These are phyloP conservation scores for Podaxis sp. DNA, from an alignment of 768 basidiomycete genomes.

Conservation along the genomic window DNA sequence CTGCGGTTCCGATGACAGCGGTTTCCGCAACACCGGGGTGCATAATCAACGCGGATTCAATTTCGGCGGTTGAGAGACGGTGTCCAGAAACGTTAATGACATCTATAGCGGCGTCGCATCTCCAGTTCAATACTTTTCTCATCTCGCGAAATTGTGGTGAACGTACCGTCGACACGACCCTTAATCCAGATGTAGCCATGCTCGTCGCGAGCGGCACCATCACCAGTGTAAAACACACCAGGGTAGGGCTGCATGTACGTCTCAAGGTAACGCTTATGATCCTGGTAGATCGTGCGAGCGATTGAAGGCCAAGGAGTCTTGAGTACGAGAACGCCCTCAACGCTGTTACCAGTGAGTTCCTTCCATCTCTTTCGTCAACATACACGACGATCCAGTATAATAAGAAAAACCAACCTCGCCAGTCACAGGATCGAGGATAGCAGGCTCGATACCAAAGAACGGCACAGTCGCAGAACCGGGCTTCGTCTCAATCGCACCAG, in stretches of 20 bases:
- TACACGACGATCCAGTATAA: not conserved
- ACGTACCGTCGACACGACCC: constrained; percentile 87
- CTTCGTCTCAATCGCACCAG: constrained; percentile 94
- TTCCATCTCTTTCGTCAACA: constrained; percentile 18
- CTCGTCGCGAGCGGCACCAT: constrained; percentile 91
- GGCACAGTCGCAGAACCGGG: constrained; percentile 96
- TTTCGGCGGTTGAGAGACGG: constrained; percentile 95
- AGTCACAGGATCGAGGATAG: constrained; percentile 80
- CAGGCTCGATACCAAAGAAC: constrained; percentile 93
- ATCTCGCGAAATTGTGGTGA: not conserved
- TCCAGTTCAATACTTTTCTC: not conserved
- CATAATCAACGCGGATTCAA: constrained; percentile 93
- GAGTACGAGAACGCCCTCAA: constrained; percentile 89
- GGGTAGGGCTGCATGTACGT: constrained; percentile 74
- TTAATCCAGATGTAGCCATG: constrained; percentile 99
- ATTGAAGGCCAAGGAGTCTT: constrained; percentile 94
- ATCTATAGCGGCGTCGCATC: constrained; percentile 42
- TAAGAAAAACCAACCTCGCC: constrained; percentile 50
- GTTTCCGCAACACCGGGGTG: constrained; percentile 97
- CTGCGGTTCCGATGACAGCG: constrained; percentile 84
- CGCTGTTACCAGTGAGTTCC: constrained; percentile 75
- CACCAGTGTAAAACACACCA: constrained; percentile 95
- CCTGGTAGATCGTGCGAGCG: constrained; percentile 87
- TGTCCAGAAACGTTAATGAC: constrained; percentile 99
- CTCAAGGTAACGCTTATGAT: constrained; percentile 80